Percentiles rank a stretch among this genome's conserved stretches.
phyloP scores from a whole-genome alignment of 2,329 filamentous ascomycete genomes.

The Boeremia lycopersici region DNA sequence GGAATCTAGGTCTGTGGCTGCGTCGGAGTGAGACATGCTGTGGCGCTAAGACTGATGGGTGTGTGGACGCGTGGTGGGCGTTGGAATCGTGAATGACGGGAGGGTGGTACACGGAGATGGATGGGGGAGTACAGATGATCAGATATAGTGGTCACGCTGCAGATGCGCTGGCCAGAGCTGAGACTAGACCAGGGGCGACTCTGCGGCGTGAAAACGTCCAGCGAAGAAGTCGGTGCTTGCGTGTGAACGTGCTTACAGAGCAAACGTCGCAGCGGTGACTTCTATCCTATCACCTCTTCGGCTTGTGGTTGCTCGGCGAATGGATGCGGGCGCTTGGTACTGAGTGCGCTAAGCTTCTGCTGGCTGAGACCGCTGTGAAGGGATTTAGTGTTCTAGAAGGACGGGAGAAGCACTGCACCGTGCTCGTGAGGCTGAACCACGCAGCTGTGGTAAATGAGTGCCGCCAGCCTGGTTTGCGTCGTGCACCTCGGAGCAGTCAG shows the following conservation, averaged over 20 bases:
- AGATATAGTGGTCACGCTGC: conserved; percentile 30
- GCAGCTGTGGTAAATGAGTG: background rate
- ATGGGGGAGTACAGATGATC: conserved; percentile 12
- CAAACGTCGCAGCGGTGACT: background rate
- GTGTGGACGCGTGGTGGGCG: background rate
- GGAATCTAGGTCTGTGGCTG: conserved; percentile 12
- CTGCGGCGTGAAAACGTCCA: conserved; percentile 13
- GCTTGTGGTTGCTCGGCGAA: background rate
- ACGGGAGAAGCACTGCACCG: background rate
- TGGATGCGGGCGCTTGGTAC: background rate
- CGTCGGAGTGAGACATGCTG: conserved; percentile 30
- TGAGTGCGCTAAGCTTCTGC: too few species aligned
- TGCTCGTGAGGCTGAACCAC: background rate
- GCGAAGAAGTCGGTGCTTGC: conserved; percentile 15
- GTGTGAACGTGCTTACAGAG: background rate
- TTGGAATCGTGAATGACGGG: background rate
- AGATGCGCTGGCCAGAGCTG: conserved; percentile 26
- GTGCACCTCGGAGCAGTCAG: background rate
- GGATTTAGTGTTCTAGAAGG: background rate
- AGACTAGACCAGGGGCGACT: conserved; percentile 25
- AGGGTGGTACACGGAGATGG: conserved; percentile 29
- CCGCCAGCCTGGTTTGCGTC: background rate
- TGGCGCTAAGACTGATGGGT: background rate
- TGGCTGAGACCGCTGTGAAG: background rate
- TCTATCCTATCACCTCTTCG: background rate